Conservation (phyloP, 2,329 filamentous ascomycete genomes). For the Fusarium goolgardi region DNA sequence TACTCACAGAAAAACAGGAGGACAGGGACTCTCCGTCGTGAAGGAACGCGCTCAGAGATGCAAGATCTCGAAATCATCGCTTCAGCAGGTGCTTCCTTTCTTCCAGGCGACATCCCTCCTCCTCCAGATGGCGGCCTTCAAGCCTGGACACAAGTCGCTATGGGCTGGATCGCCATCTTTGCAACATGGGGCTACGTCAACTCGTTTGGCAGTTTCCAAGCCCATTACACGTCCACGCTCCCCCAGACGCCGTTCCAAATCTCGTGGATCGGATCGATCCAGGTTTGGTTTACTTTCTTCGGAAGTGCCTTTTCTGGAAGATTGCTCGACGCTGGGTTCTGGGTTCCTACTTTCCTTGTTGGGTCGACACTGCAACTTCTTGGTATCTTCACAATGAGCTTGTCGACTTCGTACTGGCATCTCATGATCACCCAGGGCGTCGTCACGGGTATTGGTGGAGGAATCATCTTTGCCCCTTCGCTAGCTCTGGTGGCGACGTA, state of each 20-base stretch:
- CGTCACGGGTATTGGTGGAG: slow-evolving; percentile 64
- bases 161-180: slow-evolving; percentile 57
- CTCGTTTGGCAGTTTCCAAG: slow-evolving; percentile 59
- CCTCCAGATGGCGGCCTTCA: slow-evolving; percentile 46
- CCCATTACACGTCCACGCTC: slow-evolving; percentile 53
- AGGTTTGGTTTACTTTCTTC: slow-evolving; percentile 58
- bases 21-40: background rate
- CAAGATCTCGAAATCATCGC: slow-evolving; percentile 23
- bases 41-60: slow-evolving; percentile 19
- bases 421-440: slow-evolving; percentile 63
- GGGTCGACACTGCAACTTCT: slow-evolving; percentile 55
- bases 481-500: slow-evolving; percentile 70
- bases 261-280: slow-evolving; percentile 61
- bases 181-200: slow-evolving; percentile 60
- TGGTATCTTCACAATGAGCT: slow-evolving; percentile 59
- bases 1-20: background rate
- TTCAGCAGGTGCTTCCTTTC: slow-evolving; percentile 19
- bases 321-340: slow-evolving; percentile 58
- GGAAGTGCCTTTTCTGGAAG: slow-evolving; percentile 58
- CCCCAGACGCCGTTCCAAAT: slow-evolving; percentile 54
- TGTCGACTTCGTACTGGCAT: slow-evolving; percentile 60
- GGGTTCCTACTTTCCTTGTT: slow-evolving; percentile 53
- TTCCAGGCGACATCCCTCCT: slow-evolving; percentile 10
- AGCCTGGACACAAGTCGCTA: slow-evolving; percentile 54
- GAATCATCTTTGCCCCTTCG: slow-evolving; percentile 66